Conservation (phyloP, 305 asterid species). For the Stenogyne calaminthoides region DNA sequence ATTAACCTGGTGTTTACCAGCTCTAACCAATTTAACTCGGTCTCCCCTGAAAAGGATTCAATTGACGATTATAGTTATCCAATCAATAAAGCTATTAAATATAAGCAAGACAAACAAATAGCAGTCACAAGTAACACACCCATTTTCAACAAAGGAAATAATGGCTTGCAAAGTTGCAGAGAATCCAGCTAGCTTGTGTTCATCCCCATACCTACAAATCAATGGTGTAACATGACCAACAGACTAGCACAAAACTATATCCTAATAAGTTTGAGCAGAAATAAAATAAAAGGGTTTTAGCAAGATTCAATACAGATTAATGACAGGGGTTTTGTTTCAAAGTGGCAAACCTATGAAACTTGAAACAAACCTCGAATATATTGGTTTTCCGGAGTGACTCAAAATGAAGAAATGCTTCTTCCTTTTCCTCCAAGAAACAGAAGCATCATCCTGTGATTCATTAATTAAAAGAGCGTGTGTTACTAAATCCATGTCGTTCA, state of each 20-base stretch:
- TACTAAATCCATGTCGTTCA: slow-evolving; percentile 11
- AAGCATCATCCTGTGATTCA: slow-evolving; percentile 88
- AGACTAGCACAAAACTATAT: slow-evolving; percentile 2
- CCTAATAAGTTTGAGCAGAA: neutral
- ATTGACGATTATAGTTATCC: slow-evolving; percentile 25
- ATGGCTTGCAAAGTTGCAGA: slow-evolving; percentile 99
- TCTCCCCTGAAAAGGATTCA: slow-evolving; percentile 75
- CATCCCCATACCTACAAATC: slow-evolving; percentile 88
- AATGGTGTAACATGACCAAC: slow-evolving; percentile 27
- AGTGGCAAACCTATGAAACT: slow-evolving; percentile 9
- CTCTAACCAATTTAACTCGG: slow-evolving; percentile 82
- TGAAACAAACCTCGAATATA: slow-evolving; percentile 79
- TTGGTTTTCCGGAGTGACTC: slow-evolving; percentile 98
- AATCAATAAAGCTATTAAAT: slow-evolving; percentile 23
- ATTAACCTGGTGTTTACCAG: slow-evolving; percentile 97
- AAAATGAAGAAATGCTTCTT: slow-evolving; percentile 94
- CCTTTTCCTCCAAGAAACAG: slow-evolving; percentile 96
- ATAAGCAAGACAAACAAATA: slow-evolving; percentile 12
- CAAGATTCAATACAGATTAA: slow-evolving; percentile 1
- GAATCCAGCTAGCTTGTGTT: slow-evolving; percentile 96
- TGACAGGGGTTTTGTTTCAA: neutral
- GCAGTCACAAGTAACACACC: slow-evolving; percentile 52
- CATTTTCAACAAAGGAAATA: slow-evolving; percentile 96
- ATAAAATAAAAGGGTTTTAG: slow-evolving; percentile 16
- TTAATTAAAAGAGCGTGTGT: slow-evolving; percentile 29